phyloP scores from a whole-genome alignment of 129 eudicot genomes.

The Flaveria brownii region DNA sequence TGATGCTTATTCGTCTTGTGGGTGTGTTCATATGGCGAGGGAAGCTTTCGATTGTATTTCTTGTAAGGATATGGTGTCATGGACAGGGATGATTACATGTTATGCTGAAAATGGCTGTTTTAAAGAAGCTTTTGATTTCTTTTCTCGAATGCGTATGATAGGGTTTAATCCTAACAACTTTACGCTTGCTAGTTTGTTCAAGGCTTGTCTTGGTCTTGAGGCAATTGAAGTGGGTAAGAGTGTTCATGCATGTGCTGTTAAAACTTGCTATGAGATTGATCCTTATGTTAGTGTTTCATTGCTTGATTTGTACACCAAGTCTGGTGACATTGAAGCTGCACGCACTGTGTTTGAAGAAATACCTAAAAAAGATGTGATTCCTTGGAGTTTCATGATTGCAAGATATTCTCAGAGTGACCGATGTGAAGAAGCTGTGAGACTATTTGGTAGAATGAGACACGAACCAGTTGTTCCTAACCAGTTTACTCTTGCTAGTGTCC shows the following conservation, averaged over 20 bases:
- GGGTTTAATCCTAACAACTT: slow-evolving; percentile 63
- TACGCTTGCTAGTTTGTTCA: slow-evolving; percentile 65
- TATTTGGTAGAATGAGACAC: slow-evolving; percentile 60
- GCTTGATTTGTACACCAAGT: slow-evolving; percentile 67
- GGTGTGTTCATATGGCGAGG: slow-evolving; percentile 47
- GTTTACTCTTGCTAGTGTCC: slow-evolving; percentile 69
- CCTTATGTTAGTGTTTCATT: slow-evolving; percentile 60
- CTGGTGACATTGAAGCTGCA: slow-evolving; percentile 61
- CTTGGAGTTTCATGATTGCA: slow-evolving; percentile 86
- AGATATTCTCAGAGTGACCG: slow-evolving; percentile 70
- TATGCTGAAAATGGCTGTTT: slow-evolving; percentile 61
- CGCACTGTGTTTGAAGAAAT: slow-evolving; percentile 53
- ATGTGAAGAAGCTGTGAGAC: slow-evolving; percentile 52
- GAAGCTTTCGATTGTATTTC: slow-evolving; percentile 55
- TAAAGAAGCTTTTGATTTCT: slow-evolving; percentile 48
- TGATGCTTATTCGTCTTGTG: slow-evolving; percentile 67
- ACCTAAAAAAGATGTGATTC: slow-evolving; percentile 61
- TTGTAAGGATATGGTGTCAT: slow-evolving; percentile 69
- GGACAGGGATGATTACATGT: slow-evolving; percentile 84
- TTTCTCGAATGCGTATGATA: slow-evolving; percentile 49
- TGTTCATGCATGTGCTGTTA: slow-evolving; percentile 59
- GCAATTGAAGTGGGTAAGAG: slow-evolving; percentile 49
- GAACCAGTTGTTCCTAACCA: slow-evolving; percentile 53
- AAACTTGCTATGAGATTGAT: slow-evolving; percentile 60
- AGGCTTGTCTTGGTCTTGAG: slow-evolving; percentile 70